phyloP scores from a whole-genome alignment of 805 yeast genomes.

The Myxozyma udenii region DNA sequence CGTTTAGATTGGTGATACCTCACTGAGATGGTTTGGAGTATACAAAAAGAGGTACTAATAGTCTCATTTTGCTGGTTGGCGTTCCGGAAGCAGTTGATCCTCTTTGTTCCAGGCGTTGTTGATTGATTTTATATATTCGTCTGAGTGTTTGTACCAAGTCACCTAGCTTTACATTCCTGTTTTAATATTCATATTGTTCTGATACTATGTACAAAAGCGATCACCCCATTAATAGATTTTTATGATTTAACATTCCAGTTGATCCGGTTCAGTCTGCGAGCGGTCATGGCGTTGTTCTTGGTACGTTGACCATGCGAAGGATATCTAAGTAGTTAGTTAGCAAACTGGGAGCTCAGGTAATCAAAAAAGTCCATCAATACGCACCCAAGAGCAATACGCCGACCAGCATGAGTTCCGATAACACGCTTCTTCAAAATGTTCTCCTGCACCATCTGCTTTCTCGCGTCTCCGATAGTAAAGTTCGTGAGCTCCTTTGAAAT shows the following conservation, averaged over 20 bases:
- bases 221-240: background rate
- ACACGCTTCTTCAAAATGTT: conserved; percentile 75
- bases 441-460: conserved; percentile 62
- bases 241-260: conserved; percentile 38
- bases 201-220: background rate
- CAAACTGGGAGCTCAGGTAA: background rate
- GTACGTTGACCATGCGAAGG: conserved; percentile 91
- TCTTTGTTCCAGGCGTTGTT: background rate
- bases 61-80: background rate
- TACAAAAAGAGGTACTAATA: background rate
- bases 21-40: background rate
- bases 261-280: conserved; percentile 75
- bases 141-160: no score
- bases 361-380: conserved; percentile 4
- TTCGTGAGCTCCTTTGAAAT: conserved; percentile 83
- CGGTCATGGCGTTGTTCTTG: conserved; percentile 85
- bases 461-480: conserved; percentile 76
- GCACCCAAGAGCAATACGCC: conserved; percentile 76
- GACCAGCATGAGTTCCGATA: conserved; percentile 83
- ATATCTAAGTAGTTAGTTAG: conserved; percentile 30
- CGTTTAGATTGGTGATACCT: background rate
- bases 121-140: no score
- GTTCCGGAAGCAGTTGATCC: background rate
- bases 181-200: background rate
- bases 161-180: background rate